phyloP scores from a whole-genome alignment of 1,284 basidiomycete species.

The Ustilago loliicola region DNA sequence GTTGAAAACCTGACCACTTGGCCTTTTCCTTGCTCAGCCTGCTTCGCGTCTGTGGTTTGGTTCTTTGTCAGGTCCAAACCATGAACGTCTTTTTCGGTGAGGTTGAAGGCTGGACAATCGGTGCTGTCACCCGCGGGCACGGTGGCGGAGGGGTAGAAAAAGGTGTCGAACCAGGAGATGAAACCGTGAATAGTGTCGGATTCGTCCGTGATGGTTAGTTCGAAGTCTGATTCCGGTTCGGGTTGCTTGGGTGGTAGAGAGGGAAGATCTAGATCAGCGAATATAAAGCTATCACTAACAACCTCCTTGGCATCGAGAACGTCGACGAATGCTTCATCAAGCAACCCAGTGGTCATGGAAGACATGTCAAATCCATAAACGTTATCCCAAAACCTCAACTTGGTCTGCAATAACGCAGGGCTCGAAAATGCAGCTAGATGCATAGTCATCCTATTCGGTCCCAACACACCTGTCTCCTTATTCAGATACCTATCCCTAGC shows the following conservation, averaged over 20 bases:
- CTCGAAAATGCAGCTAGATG: constrained; percentile 85
- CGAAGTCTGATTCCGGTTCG: constrained; percentile 68
- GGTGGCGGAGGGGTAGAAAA: constrained; percentile 54
- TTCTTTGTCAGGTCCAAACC: constrained; percentile 88
- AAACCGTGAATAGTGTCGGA: constrained; percentile 59
- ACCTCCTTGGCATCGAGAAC: constrained; percentile 51
- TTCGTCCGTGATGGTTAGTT: constrained; percentile 21
- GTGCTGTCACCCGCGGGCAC: constrained; percentile 9
- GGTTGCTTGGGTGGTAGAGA: constrained; percentile 57
- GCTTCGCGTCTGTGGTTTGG: constrained; percentile 70
- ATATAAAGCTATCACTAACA: constrained; percentile 44
- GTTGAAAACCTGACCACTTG: constrained; percentile 89
- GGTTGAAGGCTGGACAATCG: constrained; percentile 33
- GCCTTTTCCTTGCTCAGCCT: constrained; percentile 72
- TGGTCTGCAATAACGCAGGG: constrained; percentile 81
- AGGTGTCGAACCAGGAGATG: constrained; percentile 69
- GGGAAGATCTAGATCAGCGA: constrained; percentile 65
- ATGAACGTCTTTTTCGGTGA: constrained; percentile 67
- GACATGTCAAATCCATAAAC: constrained; percentile 79
- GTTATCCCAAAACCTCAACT: constrained; percentile 88
- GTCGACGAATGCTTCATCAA: constrained; percentile 67
- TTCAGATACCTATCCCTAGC: constrained; percentile 89
- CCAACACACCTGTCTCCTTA: constrained; percentile 79
- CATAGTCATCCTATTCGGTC: constrained; percentile 89
- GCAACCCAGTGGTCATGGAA: constrained; percentile 62